A percentile compares a stretch with the other conserved stretches of the same genome.
Conservation (phyloP, 129 eudicot genomes). For the Chrysanthemum lavandulifolium region DNA sequence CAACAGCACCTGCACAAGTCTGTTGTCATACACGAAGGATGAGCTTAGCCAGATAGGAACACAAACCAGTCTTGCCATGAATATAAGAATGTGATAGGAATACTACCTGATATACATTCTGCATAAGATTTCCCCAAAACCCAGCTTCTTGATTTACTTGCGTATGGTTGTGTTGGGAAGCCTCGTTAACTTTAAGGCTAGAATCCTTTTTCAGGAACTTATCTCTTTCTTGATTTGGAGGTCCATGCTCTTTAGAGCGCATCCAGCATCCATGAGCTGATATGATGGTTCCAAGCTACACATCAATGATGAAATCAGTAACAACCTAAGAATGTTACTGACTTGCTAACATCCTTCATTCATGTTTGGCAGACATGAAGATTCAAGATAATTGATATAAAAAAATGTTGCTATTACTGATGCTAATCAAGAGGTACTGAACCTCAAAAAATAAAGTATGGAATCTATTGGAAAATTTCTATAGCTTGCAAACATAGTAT, state of each 20-base stretch:
- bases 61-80: conserved; percentile 5
- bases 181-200: conserved; percentile 15
- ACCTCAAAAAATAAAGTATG: too few relatives aligned
- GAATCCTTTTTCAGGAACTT: conserved; percentile 37
- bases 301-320: conserved; percentile 12
- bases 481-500: too few relatives aligned
- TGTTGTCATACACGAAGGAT: conserved; percentile 30
- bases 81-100: conserved; percentile 12
- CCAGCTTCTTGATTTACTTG: conserved; percentile 40
- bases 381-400: too few relatives aligned
- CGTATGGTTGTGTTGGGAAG: conserved; percentile 12
- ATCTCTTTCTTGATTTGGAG: conserved; percentile 37
- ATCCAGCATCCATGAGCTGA: conserved; percentile 75
- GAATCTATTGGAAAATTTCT: too few relatives aligned
- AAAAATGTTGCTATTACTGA: too few relatives aligned
- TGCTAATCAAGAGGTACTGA: too few relatives aligned
- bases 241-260: conserved; percentile 27
- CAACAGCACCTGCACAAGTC: conserved; percentile 83
- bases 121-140: conserved; percentile 54
- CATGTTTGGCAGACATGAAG: too few relatives aligned
- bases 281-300: conserved; percentile 63
- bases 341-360: too few relatives aligned
- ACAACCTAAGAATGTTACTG: neutral
- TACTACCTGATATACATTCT: conserved; percentile 57
- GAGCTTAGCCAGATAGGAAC: conserved; percentile 14